A percentile compares a stretch with the other conserved stretches of the same genome.
These are phyloP conservation scores for Alternaria sp. DNA, from an alignment of 2,329 filamentous ascomycete genomes.

Conservation along the genomic window DNA sequence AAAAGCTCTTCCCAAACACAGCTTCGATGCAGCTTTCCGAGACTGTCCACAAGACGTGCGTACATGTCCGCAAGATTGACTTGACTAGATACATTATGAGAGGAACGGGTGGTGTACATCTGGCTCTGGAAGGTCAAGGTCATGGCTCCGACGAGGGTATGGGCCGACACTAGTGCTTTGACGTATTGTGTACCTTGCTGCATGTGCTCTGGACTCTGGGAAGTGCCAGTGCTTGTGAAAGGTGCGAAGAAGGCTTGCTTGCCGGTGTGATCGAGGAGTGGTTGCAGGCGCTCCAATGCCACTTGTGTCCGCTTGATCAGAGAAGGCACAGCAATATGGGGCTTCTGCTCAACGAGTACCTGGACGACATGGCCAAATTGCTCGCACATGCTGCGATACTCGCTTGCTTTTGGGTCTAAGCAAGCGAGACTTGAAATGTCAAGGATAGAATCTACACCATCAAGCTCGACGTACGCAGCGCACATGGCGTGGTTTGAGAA, in stretches of 20 bases:
- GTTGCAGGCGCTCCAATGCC: constrained; percentile 70
- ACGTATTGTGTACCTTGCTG: constrained; percentile 75
- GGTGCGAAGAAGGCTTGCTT: constrained; percentile 71
- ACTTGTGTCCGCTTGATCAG: constrained; percentile 76
- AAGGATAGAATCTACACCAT: constrained; percentile 82
- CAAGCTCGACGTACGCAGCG: constrained; percentile 74
- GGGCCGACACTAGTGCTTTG: constrained; percentile 78
- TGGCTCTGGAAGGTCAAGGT: constrained; percentile 73
- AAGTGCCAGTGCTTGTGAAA: constrained; percentile 53
- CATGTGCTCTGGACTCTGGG: constrained; percentile 45
- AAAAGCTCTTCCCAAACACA: constrained; percentile 86
- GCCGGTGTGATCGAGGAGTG: constrained; percentile 64
- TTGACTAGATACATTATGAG: constrained; percentile 69
- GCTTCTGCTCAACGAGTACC: constrained; percentile 78
- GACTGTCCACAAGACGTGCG: constrained; percentile 70
- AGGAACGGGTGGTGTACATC: constrained; percentile 68
- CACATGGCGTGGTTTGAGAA: constrained; percentile 77
- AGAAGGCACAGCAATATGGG: constrained; percentile 81
- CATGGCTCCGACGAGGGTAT: constrained; percentile 77
- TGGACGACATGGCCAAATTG: constrained; percentile 77
- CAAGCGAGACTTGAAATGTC: constrained; percentile 84
- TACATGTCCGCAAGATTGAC: constrained; percentile 89
- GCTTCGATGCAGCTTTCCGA: constrained; percentile 79
- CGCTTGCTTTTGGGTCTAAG: constrained; percentile 75
- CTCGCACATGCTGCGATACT: constrained; percentile 64